Conservation (phyloP, 768 basidiomycete genomes). For the Auricularia sp. region DNA sequence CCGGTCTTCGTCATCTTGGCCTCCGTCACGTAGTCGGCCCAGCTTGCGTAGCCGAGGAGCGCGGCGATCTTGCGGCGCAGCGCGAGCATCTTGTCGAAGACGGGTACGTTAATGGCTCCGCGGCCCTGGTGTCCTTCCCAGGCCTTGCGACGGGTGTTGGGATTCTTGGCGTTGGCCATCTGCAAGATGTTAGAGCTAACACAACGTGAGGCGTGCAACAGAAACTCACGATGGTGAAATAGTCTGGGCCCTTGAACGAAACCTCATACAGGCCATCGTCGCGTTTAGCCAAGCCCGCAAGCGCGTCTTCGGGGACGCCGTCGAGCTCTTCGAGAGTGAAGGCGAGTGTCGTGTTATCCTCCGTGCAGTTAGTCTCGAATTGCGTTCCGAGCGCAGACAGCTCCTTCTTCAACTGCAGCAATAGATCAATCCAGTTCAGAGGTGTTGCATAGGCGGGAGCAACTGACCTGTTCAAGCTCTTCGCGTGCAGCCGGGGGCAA, state of each 20-base stretch:
- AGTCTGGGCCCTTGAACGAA: conserved; percentile 75
- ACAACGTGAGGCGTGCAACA: neutral
- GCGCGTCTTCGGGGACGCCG: conserved; percentile 69
- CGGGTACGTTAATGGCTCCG: conserved; percentile 55
- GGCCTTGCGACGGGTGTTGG: conserved; percentile 56
- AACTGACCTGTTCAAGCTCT: conserved; percentile 32
- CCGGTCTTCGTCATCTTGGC: conserved; percentile 76
- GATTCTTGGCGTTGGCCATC: conserved; percentile 72
- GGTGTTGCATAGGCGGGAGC: neutral
- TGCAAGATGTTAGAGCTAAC: conserved; percentile 17
- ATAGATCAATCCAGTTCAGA: neutral
- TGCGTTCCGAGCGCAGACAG: conserved; percentile 66
- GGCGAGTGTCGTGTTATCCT: conserved; percentile 61
- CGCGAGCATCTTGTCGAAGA: conserved; percentile 56
- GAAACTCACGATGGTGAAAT: conserved; percentile 57
- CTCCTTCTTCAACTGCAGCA: conserved; percentile 52
- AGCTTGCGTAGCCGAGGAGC: conserved; percentile 63
- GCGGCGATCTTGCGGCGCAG: conserved; percentile 61
- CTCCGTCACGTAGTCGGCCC: conserved; percentile 80
- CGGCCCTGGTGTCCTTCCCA: conserved; percentile 60
- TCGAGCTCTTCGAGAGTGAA: conserved; percentile 68
- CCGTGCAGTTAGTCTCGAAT: conserved; percentile 88
- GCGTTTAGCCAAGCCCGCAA: conserved; percentile 63
- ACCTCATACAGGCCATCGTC: conserved; percentile 59
- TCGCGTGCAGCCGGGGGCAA: conserved; percentile 56